Evolutionary conservation across 2,329 filamentous ascomycete genomes (phyloP), one percentile per base, ranked within the genome.

Genomic region (Lecanosticta acicola): DNA sequence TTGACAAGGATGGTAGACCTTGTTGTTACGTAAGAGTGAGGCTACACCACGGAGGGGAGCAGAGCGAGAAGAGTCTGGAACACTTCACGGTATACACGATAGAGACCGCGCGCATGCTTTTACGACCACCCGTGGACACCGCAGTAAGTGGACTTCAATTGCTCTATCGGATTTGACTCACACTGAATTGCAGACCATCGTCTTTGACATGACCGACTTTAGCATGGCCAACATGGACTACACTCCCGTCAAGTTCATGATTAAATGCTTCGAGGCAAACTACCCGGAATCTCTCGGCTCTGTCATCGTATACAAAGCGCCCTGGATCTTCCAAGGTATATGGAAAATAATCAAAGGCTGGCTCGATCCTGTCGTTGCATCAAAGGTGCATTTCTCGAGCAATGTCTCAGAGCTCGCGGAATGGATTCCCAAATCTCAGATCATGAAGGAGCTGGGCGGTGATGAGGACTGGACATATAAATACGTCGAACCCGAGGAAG

Each of bases 201-300:
- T 98, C 38, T 98, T 98, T 62, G 93, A 98, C 66, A 91, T 98
- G 87, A 94, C 87, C 5, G 81, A 84, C 52, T 97, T 97, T 66
- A 86, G 85, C 14, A 76, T 97, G 71, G 84, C 90, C 13, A 98
- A 98, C 68, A 97, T 98, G 93, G 93, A 98, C 67, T 97, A 97
- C 66, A 80, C 86, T 0, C 91, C 93, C 1, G 87, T 98, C 46
- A 98, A 95, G 63, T 98, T 97, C 71, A 96, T 98, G 85, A 96
- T 98, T 68, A 94, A 95, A 68, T 95, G 90, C 67, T 98, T 98
- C 63, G 93, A 98, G 71, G 93, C 93, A 49, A 97, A 98, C 66
- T 98, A 97, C 59, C 93, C 93, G 0, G 93, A 98, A 67, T 91
- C 82, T 39, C 76, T 98, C 1, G 93, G 91, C 20, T 78, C 85